phyloP scores from a whole-genome alignment of 306 rosid genomes.

The Citrullus amarus region DNA sequence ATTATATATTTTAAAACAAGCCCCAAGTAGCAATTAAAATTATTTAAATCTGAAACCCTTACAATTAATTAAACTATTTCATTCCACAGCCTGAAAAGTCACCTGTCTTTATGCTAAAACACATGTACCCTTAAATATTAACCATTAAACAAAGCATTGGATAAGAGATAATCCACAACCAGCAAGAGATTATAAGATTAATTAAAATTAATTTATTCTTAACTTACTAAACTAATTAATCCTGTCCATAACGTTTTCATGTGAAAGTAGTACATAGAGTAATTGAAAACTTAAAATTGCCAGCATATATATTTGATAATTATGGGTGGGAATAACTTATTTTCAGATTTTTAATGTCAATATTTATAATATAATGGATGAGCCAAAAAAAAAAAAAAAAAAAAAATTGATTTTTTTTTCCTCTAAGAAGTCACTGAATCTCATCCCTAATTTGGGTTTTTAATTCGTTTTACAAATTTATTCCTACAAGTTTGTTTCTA shows the following conservation, averaged over 20 bases:
- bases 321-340: neutral
- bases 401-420: too few relatives aligned
- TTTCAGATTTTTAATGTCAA: neutral
- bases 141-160: neutral
- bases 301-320: neutral
- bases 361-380: neutral
- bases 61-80: neutral
- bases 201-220: neutral
- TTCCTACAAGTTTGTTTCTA: too few relatives aligned
- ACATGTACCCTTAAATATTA: neutral
- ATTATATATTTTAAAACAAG: neutral
- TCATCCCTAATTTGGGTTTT: neutral
- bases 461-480: too few relatives aligned
- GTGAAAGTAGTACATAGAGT: neutral
- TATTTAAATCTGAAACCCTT: neutral
- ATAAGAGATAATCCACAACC: neutral
- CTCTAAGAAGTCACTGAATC: neutral
- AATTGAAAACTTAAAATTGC: neutral
- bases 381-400: too few relatives aligned
- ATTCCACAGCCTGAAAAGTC: conserved; percentile 1
- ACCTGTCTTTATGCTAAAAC: neutral
- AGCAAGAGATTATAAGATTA: neutral
- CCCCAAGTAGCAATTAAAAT: neutral
- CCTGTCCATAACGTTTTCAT: neutral
- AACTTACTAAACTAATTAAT: neutral